Percentiles rank a stretch among this genome's conserved stretches.
Evolutionary conservation across 1,284 basidiomycete species (phyloP).

Genomic region (Inonotus obliquus): DNA sequence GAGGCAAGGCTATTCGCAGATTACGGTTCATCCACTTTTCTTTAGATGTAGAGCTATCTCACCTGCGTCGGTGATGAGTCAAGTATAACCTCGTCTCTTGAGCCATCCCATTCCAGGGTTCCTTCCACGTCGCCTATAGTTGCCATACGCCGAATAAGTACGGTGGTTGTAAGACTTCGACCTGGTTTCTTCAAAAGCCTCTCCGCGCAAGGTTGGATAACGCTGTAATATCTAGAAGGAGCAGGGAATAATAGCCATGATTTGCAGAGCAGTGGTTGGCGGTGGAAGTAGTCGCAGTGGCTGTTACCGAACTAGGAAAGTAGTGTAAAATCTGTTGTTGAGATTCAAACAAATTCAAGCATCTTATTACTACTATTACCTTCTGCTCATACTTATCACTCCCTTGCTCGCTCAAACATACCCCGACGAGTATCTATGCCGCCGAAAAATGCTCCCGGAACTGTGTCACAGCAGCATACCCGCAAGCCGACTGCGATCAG

Average conservation of each 20-base stretch:
- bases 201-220: too few species aligned
- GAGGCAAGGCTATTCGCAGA: slow-evolving; percentile 50
- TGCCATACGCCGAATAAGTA: background rate
- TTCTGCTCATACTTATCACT: background rate
- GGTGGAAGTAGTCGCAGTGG: background rate
- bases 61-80: background rate
- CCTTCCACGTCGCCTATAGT: background rate
- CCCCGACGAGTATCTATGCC: slow-evolving; percentile 1
- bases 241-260: background rate
- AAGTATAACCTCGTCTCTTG: background rate
- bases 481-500: slow-evolving; percentile 10
- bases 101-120: background rate
- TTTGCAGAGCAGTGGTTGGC: background rate
- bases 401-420: background rate
- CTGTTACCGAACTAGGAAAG: background rate
- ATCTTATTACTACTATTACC: too few species aligned
- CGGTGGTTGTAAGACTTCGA: too few species aligned
- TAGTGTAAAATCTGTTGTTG: too few species aligned
- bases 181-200: too few species aligned
- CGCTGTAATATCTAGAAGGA: background rate
- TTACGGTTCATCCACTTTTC: background rate
- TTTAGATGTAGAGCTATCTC: background rate
- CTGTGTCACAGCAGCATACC: background rate
- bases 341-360: too few species aligned
- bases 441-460: slow-evolving; percentile 4